Conservation (phyloP, 352 stramenopile genomes). For the Phytophthora nicotianae region DNA sequence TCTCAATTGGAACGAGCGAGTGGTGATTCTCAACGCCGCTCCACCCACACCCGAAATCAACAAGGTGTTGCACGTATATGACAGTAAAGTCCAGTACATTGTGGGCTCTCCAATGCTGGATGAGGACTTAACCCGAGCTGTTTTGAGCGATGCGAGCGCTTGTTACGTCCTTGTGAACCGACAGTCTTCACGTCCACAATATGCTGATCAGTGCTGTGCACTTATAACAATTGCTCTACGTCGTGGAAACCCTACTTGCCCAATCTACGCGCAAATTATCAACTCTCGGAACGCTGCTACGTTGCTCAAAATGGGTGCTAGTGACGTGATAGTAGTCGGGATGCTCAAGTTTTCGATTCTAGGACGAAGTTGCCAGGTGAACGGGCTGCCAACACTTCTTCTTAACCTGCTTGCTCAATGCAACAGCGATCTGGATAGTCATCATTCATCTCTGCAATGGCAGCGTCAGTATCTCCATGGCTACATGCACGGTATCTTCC, state of each 20-base stretch:
- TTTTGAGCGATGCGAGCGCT: conserved; percentile 54
- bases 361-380: conserved; percentile 67
- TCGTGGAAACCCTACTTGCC: conserved; percentile 67
- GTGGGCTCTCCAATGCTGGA: conserved; percentile 82
- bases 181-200: conserved; percentile 51
- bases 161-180: conserved; percentile 81
- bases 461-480: conserved; percentile 73
- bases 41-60: conserved; percentile 71
- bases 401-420: conserved; percentile 67
- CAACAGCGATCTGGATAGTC: conserved; percentile 55
- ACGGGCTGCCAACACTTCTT: conserved; percentile 68
- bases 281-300: conserved; percentile 65
- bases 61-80: conserved; percentile 75
- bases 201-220: conserved; percentile 71
- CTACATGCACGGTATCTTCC: conserved; percentile 73
- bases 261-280: conserved; percentile 83
- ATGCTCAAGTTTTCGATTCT: conserved; percentile 80
- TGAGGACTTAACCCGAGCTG: conserved; percentile 69
- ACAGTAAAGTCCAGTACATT: conserved; percentile 86
- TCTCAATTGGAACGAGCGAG: conserved; percentile 82
- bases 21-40: conserved; percentile 75
- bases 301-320: conserved; percentile 78
- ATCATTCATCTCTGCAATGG: conserved; percentile 64
- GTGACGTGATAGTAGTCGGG: conserved; percentile 69
- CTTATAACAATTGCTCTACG: conserved; percentile 80